Percentiles rank a stretch among this genome's conserved stretches.
Evolutionary conservation across 805 yeast species (phyloP).

Genomic region (Diddensiella santjacobensis): DNA sequence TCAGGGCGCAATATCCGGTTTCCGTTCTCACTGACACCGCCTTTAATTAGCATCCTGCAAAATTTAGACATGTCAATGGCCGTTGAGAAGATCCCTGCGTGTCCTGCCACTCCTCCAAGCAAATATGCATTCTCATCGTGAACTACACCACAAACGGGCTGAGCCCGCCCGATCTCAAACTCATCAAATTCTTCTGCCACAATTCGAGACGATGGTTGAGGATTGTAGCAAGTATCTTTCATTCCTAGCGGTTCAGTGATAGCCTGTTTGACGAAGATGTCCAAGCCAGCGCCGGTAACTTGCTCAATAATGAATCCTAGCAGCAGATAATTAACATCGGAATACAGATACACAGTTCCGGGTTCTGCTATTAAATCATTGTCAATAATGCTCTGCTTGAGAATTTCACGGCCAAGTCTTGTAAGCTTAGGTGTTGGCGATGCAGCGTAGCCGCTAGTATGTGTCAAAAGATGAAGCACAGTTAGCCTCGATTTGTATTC

Average conservation of each 20-base stretch:
- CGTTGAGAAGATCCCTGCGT: slow-evolving; percentile 18
- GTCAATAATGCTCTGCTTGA: background rate
- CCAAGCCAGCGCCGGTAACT: slow-evolving; percentile 1
- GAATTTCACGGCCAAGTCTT: background rate
- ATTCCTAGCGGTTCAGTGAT: slow-evolving; percentile 11
- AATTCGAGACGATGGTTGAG: slow-evolving; percentile 1
- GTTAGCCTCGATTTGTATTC: slow-evolving; percentile 5
- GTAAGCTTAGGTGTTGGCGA: slow-evolving; percentile 10
- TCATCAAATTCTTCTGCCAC: slow-evolving; percentile 13
- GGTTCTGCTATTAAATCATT: slow-evolving; percentile 6
- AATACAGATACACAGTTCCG: slow-evolving; percentile 7
- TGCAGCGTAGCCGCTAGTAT: slow-evolving; percentile 12
- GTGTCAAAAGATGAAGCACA: slow-evolving; percentile 14
- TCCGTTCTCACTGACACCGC: slow-evolving; percentile 6
- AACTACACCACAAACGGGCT: slow-evolving; percentile 20
- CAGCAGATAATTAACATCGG: slow-evolving; percentile 11
- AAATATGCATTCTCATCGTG: slow-evolving; percentile 20
- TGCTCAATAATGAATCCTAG: slow-evolving; percentile 10
- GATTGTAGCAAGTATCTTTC: slow-evolving; percentile 10
- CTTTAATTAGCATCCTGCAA: slow-evolving; percentile 13
- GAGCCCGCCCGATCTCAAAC: slow-evolving; percentile 12
- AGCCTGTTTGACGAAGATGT: slow-evolving; percentile 1
- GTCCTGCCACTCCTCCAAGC: slow-evolving; percentile 16
- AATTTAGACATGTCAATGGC: slow-evolving; percentile 11
- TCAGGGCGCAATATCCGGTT: background rate